Conservation (phyloP, 2,329 filamentous ascomycete species). For the Phymatotrichopsis omnivora region DNA sequence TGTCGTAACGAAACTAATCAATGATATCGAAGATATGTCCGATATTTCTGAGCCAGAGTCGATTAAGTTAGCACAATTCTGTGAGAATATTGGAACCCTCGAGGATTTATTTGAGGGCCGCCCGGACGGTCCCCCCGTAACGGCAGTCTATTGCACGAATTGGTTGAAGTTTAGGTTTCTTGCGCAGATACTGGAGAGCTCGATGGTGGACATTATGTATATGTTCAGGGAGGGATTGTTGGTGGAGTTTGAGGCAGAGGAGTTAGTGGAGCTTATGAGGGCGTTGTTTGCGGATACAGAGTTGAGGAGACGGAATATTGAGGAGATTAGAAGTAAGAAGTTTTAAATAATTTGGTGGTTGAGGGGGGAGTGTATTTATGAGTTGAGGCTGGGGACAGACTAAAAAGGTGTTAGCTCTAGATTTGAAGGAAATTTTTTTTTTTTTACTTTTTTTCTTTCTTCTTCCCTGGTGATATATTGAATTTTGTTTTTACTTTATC, state of each 20-base stretch:
- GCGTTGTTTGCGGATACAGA: constrained; percentile 31
- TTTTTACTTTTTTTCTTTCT: no score
- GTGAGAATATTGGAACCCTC: constrained; percentile 23
- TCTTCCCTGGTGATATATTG: no score
- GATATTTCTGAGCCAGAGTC: constrained; percentile 30
- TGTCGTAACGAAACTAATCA: constrained; percentile 27
- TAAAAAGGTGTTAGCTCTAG: no score
- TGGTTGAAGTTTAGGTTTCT: constrained; percentile 31
- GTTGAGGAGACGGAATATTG: constrained; percentile 27
- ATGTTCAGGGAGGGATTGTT: constrained; percentile 29
- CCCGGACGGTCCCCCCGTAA: constrained; percentile 13
- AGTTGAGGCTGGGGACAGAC: no score
- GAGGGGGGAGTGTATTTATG: no score
- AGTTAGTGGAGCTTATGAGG: constrained; percentile 29
- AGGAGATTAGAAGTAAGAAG: constrained; percentile 27
- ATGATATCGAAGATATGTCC: constrained; percentile 29
- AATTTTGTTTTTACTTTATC: no score
- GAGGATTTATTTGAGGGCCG: constrained; percentile 24
- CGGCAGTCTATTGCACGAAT: constrained; percentile 27
- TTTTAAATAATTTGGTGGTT: no score
- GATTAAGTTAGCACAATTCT: constrained; percentile 25
- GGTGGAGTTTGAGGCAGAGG: constrained; percentile 27
- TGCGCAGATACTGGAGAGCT: constrained; percentile 29
- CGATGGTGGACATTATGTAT: constrained; percentile 29
- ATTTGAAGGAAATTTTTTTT: no score